Conservation (phyloP, 352 stramenopile species). For the Phytopythium sindhum region DNA sequence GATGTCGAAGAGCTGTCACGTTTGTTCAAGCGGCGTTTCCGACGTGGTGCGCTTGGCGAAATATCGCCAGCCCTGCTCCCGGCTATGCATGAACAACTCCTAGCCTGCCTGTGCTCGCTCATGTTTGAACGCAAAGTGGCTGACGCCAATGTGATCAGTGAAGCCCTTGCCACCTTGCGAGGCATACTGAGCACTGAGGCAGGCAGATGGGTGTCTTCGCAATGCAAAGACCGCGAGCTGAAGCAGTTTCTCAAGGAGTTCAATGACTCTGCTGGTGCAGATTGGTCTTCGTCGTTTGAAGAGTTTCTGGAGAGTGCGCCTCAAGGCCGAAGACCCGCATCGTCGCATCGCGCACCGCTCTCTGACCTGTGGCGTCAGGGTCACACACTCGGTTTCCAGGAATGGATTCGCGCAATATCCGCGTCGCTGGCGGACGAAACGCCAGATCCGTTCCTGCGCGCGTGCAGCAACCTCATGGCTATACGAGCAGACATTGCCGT, state of each 20-base stretch:
- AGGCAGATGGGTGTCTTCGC: constrained; percentile 26
- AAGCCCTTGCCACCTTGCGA: constrained; percentile 47
- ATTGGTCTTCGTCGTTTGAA: constrained; percentile 40
- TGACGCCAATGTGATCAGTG: constrained; percentile 33
- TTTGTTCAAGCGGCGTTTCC: constrained; percentile 57
- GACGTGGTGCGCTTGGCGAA: constrained; percentile 48
- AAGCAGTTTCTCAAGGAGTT: constrained; percentile 61
- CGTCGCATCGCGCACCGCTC: background rate
- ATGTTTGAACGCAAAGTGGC: constrained; percentile 48
- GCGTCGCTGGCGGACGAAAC: constrained; percentile 35
- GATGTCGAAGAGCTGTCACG: constrained; percentile 43
- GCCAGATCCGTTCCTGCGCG: constrained; percentile 44
- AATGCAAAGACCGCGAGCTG: constrained; percentile 60
- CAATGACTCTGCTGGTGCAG: constrained; percentile 38
- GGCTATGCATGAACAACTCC: constrained; percentile 58
- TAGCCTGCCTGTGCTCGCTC: constrained; percentile 59
- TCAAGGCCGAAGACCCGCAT: background rate
- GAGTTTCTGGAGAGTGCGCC: background rate
- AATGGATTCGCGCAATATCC: constrained; percentile 58
- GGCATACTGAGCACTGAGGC: constrained; percentile 39
- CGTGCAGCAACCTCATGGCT: constrained; percentile 35
- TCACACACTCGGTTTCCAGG: constrained; percentile 32
- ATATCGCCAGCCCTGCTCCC: constrained; percentile 40
- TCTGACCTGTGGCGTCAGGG: constrained; percentile 34
- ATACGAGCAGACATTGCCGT: constrained; percentile 57